Percentiles rank a stretch among this genome's conserved stretches.
phyloP scores from a whole-genome alignment of 1,139 yeast genomes.

The Lodderomyces oxycetoniae region DNA sequence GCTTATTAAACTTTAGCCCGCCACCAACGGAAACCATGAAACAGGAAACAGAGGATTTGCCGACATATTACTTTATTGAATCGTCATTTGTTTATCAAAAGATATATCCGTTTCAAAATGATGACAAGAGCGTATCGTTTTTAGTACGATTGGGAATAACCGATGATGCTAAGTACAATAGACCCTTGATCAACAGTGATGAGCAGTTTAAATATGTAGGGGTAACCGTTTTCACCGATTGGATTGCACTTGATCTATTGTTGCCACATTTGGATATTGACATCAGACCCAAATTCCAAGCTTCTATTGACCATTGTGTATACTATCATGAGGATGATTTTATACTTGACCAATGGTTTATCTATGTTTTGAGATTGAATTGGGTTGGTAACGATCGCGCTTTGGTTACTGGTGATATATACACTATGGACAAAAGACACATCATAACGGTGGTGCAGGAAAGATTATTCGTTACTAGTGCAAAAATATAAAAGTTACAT shows the following conservation, averaged over 20 bases:
- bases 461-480: conserved; percentile 26
- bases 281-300: conserved; percentile 31
- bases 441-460: conserved; percentile 67
- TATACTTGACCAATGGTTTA: conserved; percentile 49
- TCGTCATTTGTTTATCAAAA: conserved; percentile 5
- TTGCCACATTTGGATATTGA: conserved; percentile 18
- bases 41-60: background rate
- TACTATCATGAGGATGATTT: conserved; percentile 60
- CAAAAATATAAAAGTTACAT: conserved; percentile 1
- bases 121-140: conserved; percentile 20
- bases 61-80: background rate
- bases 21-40: conserved; percentile 3
- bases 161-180: conserved; percentile 14
- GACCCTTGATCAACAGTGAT: conserved; percentile 11
- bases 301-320: conserved; percentile 63
- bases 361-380: conserved; percentile 44
- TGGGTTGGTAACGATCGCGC: conserved; percentile 52
- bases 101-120: conserved; percentile 6
- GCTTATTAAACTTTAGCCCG: conserved; percentile 1
- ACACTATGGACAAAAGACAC: conserved; percentile 44
- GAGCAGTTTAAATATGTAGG: conserved; percentile 49
- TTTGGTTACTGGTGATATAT: conserved; percentile 56
- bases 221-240: conserved; percentile 58
- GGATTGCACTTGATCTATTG: conserved; percentile 36
- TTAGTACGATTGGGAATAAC: conserved; percentile 40